Conservation (phyloP, 805 yeast species). For the Torulaspora microellipsoides region DNA sequence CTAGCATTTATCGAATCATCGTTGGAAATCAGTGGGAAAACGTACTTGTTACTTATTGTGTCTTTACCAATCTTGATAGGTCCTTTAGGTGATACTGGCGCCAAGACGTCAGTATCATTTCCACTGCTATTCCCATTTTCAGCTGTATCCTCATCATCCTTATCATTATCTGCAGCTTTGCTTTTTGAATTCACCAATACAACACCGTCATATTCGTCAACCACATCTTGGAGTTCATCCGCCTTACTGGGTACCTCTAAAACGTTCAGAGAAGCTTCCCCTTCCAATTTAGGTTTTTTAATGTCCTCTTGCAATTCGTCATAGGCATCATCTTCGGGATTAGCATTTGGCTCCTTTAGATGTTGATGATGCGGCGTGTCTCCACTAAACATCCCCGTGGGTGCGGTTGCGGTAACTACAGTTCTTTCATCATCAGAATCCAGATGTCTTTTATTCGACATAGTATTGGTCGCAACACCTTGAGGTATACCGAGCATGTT, state of each 20-base stretch:
- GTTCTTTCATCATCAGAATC: no score
- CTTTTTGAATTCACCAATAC: neutral
- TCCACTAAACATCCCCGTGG: no score
- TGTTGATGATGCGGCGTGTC: neutral
- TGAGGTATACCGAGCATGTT: no score
- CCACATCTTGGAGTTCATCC: constrained; percentile 22
- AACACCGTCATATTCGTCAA: constrained; percentile 15
- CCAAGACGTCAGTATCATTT: constrained; percentile 10
- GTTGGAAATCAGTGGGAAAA: constrained; percentile 38
- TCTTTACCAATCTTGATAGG: constrained; percentile 29
- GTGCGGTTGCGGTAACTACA: no score
- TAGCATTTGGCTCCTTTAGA: neutral
- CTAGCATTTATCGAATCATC: constrained; percentile 46
- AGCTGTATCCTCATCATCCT: neutral
- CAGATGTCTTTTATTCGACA: no score
- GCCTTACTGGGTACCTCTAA: constrained; percentile 9
- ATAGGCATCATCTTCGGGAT: constrained; percentile 5
- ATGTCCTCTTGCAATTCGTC: constrained; percentile 4
- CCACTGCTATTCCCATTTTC: neutral
- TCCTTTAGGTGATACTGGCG: constrained; percentile 19
- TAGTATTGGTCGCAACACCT: no score
- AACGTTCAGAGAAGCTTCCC: constrained; percentile 2
- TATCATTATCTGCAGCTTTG: neutral
- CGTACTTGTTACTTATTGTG: constrained; percentile 29
- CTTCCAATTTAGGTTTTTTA: constrained; percentile 17